Base-by-base conservation (phyloP, 805 yeast species). In the Phaffomyces antillensis region DNA sequence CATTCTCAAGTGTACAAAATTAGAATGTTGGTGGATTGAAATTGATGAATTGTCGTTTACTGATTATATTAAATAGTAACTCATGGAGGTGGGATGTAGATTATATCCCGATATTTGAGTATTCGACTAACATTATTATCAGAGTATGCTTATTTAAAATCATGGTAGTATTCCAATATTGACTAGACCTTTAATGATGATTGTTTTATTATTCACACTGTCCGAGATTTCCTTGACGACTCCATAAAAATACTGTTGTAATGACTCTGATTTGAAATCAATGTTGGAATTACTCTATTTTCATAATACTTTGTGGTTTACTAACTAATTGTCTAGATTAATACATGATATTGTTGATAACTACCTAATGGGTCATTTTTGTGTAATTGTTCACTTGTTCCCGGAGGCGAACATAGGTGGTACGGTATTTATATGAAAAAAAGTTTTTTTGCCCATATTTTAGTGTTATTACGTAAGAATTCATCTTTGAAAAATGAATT, bases 141-240 rank as follows among this genome's bases (percentile, higher is more conserved):
- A 36, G 55, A 42, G 52, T 36, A 16, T n/a, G 17, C 13, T 13
- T 3, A 16, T 25, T 36, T 20, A n/a, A 30, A 28, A 13, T 25
- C n/a, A 12, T n/a, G 7, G 13, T 13, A n/a, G 6, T 20, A 20
- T 20, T 20, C 23, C 23, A 20, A 20, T 5, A 20, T 20, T 20
- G 23, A 20, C 6, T 5, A 30, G 13, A 30, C 33, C 10, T 31
- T 37, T 40, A 45, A 52, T 60, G 64, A 67, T 68, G 72, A 69
- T 61, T 61, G 30, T 56, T 34, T 58, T 59, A 55, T 44, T 74
- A 76, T 76, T 76, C 81, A 76, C 77, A 74, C 77, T 73, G 76
- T 73, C 72, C 63, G 74, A 73, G 72, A 61, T 56, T 43, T 38
- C 26, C 28, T 37, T 66, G 72, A 67, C 64, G 60, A 52, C 52